Evolutionary conservation across 2,329 filamentous ascomycete species (phyloP), one percentile per base, ranked within the genome.

Genomic region (Cladosporium oxysporum): DNA sequence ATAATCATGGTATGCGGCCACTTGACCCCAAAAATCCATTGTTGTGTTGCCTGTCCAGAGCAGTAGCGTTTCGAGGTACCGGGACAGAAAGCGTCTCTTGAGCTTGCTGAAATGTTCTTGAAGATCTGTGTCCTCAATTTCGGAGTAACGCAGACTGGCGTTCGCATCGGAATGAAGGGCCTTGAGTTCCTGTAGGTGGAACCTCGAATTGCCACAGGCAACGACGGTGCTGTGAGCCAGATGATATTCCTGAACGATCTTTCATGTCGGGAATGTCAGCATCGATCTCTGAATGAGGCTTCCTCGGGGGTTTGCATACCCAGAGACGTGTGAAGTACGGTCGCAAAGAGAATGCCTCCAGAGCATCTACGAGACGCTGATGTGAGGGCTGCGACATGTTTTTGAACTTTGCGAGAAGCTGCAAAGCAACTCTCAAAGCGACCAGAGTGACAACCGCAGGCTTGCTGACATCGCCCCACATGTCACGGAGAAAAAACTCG

Each of bases 241-340:
- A 12, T n/a, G 5, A 18, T 18, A 5, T 28, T 57, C 52, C 28
- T 57, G 52, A 18, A 57, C n/a, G 3, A 57, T 57, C 16, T 57
- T 31, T 26, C 3, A 26, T 26, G 23, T 26, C 23, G 23, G 23
- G 23, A 26, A 26, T 26, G 23, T 26, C 3, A 26, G 23, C 23
- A 26, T 26, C 23, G 14, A 53, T 57, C 52, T 14, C 28, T 35
- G 2, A 33, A 31, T 35, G 3, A 31, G 4, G 2, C 31, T 35
- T 33, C 16, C n/a, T 10, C 14, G 10, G 52, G 5, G 2, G 29
- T 18, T 10, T 28, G n/a, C 23, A 26, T 35, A 57, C 52, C 52
- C 52, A 57, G 31, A 57, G 52, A 16, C 52, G 52, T n/a, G 28
- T 35, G 29, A 57, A 57, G n/a, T 57, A 57, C 14, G 52, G 52